Conservation (phyloP, 441 rosid species). For the Erysimum pusillum region DNA sequence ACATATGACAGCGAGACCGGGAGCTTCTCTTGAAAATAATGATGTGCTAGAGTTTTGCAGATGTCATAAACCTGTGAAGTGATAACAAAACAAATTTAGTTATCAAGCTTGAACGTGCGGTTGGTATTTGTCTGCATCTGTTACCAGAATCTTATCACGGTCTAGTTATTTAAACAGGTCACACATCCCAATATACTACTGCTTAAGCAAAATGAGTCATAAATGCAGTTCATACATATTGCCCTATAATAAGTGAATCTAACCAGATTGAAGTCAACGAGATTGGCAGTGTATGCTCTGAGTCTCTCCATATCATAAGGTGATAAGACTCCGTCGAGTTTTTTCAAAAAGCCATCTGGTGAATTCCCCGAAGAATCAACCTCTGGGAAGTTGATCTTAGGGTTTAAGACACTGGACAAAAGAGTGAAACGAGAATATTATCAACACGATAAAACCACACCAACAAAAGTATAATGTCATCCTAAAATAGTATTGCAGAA, state of each 20-base stretch:
- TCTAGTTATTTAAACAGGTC: slow-evolving; percentile 6
- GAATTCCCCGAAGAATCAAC: slow-evolving; percentile 47
- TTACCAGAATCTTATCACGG: slow-evolving; percentile 2
- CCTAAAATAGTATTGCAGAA: slow-evolving; percentile 2
- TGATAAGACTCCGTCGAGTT: slow-evolving; percentile 59
- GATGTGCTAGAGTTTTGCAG: slow-evolving; percentile 72
- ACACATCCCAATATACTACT: neutral
- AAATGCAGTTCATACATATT: slow-evolving; percentile 1
- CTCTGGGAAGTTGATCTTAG: slow-evolving; percentile 77
- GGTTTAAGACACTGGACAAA: slow-evolving; percentile 81
- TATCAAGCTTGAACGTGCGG: slow-evolving; percentile 3
- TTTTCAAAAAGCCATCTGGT: slow-evolving; percentile 67
- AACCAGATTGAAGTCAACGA: slow-evolving; percentile 77
- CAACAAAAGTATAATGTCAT: neutral
- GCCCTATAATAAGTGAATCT: slow-evolving; percentile 36
- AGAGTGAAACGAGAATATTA: slow-evolving; percentile 35
- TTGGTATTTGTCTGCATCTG: neutral
- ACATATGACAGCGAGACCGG: slow-evolving; percentile 79
- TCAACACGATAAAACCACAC: slow-evolving; percentile 9
- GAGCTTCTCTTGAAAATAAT: slow-evolving; percentile 86
- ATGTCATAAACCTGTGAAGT: slow-evolving; percentile 69
- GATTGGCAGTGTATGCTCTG: slow-evolving; percentile 81
- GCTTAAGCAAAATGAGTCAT: slow-evolving; percentile 2
- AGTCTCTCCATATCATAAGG: slow-evolving; percentile 80
- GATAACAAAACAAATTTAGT: neutral